Evolutionary conservation across 106 monocot species (phyloP), one percentile per base, ranked within the genome.

Genomic region (Platanthera zijinensis): DNA sequence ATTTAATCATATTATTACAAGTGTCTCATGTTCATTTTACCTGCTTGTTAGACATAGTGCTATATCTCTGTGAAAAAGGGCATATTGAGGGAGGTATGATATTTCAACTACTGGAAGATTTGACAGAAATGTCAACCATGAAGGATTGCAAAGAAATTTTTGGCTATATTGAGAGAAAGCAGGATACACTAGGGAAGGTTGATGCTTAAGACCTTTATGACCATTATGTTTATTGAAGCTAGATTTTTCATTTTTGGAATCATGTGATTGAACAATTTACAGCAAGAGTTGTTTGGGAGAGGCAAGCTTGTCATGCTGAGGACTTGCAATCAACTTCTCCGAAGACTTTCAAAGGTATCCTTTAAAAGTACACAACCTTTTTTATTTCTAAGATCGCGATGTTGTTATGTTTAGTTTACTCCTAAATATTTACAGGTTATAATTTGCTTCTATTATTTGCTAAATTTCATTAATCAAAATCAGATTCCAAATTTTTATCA

Each of bases 21-120:
- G 72, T 7, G 61, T 19, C 50, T 28, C 14, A 50, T 49, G 15
- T 15, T 72, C 48, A 28, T 76, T 78, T 76, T 51, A 57, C 19
- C 74, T 30, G 28, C 10, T 66, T 79, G 72, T 32, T 80, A 96
- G 97, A 99, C 82, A 92, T 94, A 74, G 86, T 99, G 47, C 80
- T 99, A 48, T 85, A 90, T 85, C 94, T 94, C 68, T 99, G 99
- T 75, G 92, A 94, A 88, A 92, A 76, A 75, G 92, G 94, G 25
- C 99, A 99, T 82, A 89, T 99, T 73, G 99, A 99, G 84, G 99
- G 94, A 74, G 99, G 99, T 50, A 94, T 99, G 99, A 92, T 99
- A 80, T 99, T 99, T 78, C 99, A 99, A 80, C 84, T 99, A 59
- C 78, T 99, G 73, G 99, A 99, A 85, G 99, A 99, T 79, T 84